Evolutionary conservation across 768 basidiomycete genomes (phyloP).

Genomic region (Lentinus brumalis): DNA sequence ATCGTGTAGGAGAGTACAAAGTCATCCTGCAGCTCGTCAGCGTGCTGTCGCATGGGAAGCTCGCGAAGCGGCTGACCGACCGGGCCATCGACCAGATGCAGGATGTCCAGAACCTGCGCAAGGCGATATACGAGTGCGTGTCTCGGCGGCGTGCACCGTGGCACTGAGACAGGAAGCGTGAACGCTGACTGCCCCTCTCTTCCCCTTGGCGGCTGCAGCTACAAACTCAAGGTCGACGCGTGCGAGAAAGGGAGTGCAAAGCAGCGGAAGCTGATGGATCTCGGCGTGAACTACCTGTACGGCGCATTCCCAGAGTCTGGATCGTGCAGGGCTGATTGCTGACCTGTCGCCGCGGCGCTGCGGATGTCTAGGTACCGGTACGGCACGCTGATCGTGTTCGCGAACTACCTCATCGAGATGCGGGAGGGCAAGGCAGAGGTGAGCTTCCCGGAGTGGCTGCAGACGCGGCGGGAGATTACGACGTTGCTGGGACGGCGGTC

Average conservation of each 20-base stretch:
- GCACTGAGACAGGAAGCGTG: neutral
- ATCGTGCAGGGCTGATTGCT: constrained; percentile 24
- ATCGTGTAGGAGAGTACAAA: constrained; percentile 85
- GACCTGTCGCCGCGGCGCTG: neutral
- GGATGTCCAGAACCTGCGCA: constrained; percentile 95
- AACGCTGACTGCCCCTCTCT: neutral
- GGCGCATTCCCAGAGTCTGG: constrained; percentile 29
- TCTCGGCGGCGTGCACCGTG: neutral
- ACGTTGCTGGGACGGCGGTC: constrained; percentile 68
- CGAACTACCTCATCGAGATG: constrained; percentile 89
- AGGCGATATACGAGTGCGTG: constrained; percentile 91
- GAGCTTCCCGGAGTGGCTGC: constrained; percentile 83
- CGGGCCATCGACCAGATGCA: constrained; percentile 89
- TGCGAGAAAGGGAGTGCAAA: constrained; percentile 79
- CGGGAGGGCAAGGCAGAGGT: constrained; percentile 39
- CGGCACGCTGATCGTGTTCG: constrained; percentile 89
- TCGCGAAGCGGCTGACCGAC: constrained; percentile 89
- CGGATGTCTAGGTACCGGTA: constrained; percentile 68
- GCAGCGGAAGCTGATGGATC: constrained; percentile 67
- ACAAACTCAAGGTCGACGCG: constrained; percentile 88
- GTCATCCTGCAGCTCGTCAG: constrained; percentile 93
- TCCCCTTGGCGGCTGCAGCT: constrained; percentile 47
- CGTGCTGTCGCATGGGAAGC: constrained; percentile 88
- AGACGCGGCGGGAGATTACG: constrained; percentile 82
- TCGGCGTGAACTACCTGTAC: constrained; percentile 85